These are phyloP conservation scores for Talaromyces sp. DNA, from an alignment of 2,329 filamentous ascomycete species.

Conservation along the genomic window DNA sequence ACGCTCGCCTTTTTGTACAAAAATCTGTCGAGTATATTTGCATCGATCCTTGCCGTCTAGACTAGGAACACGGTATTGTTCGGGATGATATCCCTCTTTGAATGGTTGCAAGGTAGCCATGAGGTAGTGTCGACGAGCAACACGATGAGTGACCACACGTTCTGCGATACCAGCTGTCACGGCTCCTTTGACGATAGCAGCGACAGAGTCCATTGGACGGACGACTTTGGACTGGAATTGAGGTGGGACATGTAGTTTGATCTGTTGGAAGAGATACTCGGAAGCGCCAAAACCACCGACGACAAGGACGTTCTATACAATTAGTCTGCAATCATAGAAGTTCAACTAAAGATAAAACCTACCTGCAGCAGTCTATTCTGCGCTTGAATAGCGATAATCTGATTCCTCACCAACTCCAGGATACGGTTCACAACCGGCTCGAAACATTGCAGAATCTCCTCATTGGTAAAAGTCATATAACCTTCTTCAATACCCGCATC, in stretches of 20 bases:
- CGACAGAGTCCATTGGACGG: constrained; percentile 96
- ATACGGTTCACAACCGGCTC: constrained; percentile 98
- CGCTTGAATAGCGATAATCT: constrained; percentile 98
- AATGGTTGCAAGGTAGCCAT: constrained; percentile 99
- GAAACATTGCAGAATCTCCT: constrained; percentile 98
- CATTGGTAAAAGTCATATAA: constrained; percentile 99
- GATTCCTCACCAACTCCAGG: constrained; percentile 90
- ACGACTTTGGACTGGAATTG: constrained; percentile 99
- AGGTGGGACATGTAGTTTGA: constrained; percentile 95
- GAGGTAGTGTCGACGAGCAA: constrained; percentile 95
- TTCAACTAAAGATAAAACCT: constrained; percentile 17
- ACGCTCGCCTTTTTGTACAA: constrained; percentile 96
- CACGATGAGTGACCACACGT: constrained; percentile 92
- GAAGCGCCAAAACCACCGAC: constrained; percentile 98
- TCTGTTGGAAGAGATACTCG: constrained; percentile 98
- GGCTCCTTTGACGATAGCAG: constrained; percentile 96
- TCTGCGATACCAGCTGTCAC: constrained; percentile 98
- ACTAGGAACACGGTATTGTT: constrained; percentile 94
- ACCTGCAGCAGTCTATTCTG: constrained; percentile 88
- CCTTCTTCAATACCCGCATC: constrained; percentile 98
- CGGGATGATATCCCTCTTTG: constrained; percentile 97
- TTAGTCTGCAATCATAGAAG: neutral
- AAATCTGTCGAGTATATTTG: constrained; percentile 98
- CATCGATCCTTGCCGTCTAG: constrained; percentile 96
- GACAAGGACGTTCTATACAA: constrained; percentile 77